Evolutionary conservation across 2,329 filamentous ascomycete species (phyloP).

Genomic region (Fusarium coicis): DNA sequence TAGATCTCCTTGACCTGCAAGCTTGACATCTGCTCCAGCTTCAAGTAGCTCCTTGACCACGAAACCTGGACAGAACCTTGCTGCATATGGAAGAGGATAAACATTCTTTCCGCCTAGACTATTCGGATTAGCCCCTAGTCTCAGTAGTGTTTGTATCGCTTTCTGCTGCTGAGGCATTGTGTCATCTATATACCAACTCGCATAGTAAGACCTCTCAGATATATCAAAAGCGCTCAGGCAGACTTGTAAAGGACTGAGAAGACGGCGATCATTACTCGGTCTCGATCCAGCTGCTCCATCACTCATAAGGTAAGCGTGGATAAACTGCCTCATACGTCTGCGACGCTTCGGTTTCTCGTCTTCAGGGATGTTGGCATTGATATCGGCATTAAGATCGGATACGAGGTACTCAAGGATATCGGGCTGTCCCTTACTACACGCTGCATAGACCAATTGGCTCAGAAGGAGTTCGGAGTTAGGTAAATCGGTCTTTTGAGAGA

Average conservation of each 20-base stretch:
- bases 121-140: constrained; percentile 4
- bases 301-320: too few relatives aligned
- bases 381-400: neutral
- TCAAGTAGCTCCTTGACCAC: constrained; percentile 2
- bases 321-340: neutral
- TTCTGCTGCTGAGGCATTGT: neutral
- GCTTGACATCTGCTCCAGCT: constrained; percentile 9
- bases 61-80: neutral
- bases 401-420: neutral
- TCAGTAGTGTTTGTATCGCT: neutral
- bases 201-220: neutral
- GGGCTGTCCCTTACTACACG: neutral
- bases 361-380: neutral
- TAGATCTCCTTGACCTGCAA: neutral
- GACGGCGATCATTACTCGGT: fast-evolving
- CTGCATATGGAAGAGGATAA: constrained; percentile 4
- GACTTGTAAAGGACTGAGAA: neutral
- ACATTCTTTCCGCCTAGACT: neutral
- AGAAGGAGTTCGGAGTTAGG: neutral
- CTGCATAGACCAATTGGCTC: neutral
- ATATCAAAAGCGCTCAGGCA: neutral
- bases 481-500: neutral
- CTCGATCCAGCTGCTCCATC: too few relatives aligned
- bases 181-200: neutral
- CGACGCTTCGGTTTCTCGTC: neutral